Evolutionary conservation across 345 rosid genomes (phyloP).

Genomic region (Kandelia obovata): DNA sequence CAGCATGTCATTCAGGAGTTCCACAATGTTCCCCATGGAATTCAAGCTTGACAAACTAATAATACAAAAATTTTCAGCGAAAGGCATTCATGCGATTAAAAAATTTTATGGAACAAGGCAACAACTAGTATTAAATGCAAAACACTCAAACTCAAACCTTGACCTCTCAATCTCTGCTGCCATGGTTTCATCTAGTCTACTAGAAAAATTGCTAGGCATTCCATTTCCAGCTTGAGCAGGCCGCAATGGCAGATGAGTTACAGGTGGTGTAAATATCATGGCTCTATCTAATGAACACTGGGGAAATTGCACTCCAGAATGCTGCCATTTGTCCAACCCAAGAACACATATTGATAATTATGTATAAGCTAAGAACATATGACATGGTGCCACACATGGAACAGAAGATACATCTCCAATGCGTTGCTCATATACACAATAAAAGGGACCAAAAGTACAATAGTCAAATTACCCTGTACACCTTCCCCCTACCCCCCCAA

Average conservation of each 20-base stretch:
- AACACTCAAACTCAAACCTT: constrained; percentile 43
- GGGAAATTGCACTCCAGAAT: constrained; percentile 84
- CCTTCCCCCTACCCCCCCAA: no score
- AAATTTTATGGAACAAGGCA: not conserved
- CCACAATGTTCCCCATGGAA: constrained; percentile 76
- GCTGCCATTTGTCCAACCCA: constrained; percentile 42
- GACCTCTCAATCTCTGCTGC: constrained; percentile 67
- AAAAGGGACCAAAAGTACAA: no score
- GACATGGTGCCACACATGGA: not conserved
- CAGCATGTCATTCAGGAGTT: constrained; percentile 84
- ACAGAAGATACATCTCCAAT: not conserved
- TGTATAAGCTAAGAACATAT: not conserved
- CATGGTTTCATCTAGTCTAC: constrained; percentile 97
- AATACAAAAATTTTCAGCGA: constrained; percentile 16
- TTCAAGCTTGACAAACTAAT: constrained; percentile 73
- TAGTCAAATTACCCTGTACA: no score
- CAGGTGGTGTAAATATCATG: constrained; percentile 89
- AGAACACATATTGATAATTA: not conserved
- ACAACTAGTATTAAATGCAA: not conserved
- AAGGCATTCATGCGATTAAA: not conserved
- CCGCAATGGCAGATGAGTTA: constrained; percentile 48
- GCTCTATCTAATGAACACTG: constrained; percentile 60
- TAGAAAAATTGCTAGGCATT: constrained; percentile 81
- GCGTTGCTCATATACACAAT: no score
- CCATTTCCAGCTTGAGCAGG: constrained; percentile 69